Evolutionary conservation across 2,329 filamentous ascomycete genomes (phyloP), one percentile per base, ranked within the genome.

Genomic region (Fusarium domesticum): DNA sequence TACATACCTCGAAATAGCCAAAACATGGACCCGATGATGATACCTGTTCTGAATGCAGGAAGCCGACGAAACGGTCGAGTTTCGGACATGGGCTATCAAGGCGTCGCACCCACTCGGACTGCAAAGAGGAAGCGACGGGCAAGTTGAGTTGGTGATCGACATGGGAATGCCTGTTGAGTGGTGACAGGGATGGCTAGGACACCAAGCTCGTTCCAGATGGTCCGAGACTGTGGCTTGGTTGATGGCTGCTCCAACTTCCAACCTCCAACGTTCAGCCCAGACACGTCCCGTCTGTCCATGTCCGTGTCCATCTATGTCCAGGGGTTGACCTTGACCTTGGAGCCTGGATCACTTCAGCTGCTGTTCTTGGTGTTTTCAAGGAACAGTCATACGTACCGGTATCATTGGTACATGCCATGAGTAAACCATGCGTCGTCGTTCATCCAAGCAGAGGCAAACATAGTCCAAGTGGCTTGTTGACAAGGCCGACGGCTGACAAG

Each of bases 341-440:
- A 28, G 23, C 23, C 14, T 28, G 23, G 14, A n/a, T n/a, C n/a
- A n/a, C n/a, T n/a, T n/a, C n/a, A n/a, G n/a, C n/a, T n/a, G n/a
- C n/a, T n/a, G n/a, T n/a, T n/a, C n/a, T n/a, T n/a, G n/a, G n/a
- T n/a, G n/a, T n/a, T n/a, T n/a, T n/a, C n/a, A n/a, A n/a, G n/a
- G n/a, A n/a, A n/a, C n/a, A n/a, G n/a, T n/a, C n/a, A n/a, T n/a
- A n/a, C n/a, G n/a, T n/a, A n/a, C n/a, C n/a, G n/a, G n/a, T 33
- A 40, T 50, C 33, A 34, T 16, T 32, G 14, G 35, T 31, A 51
- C 42, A 42, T 51, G 54, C 41, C 39, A 51, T 54, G 51, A 54
- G 51, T 41, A 47, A 52, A 32, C 36, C 28, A 28, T 39, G 35
- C 51, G 54, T 54, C 51, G 54, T 54, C 43, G 45, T 40, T 43